A percentile compares a stretch with the other conserved stretches of the same genome.
phyloP scores from a whole-genome alignment of 129 eudicot species.

The Silybum marianum region DNA sequence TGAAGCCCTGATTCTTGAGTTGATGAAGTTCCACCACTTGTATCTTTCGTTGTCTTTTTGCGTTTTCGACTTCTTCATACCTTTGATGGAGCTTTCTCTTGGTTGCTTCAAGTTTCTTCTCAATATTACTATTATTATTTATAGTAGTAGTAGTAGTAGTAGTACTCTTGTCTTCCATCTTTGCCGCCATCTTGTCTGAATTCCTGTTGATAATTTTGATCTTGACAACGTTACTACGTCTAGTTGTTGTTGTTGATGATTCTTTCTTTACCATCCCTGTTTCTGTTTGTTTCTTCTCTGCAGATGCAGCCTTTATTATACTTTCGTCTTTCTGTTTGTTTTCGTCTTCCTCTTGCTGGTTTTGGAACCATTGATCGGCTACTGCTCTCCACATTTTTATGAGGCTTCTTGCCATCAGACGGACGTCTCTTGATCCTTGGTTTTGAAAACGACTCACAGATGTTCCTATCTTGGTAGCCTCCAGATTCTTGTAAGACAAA shows the following conservation, averaged over 20 bases:
- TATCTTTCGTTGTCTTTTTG: neutral
- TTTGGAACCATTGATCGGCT: neutral
- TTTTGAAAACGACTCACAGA: neutral
- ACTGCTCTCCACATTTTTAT: neutral
- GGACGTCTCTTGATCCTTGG: neutral
- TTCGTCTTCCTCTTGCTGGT: no score
- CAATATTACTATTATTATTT: no score
- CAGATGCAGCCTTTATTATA: no score
- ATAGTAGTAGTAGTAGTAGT: no score
- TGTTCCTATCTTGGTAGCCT: neutral
- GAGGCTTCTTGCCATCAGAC: neutral
- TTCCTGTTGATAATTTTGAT: neutral
- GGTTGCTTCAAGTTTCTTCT: neutral
- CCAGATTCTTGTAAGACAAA: neutral
- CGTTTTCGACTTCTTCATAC: neutral
- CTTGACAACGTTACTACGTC: no score
- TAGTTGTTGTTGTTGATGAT: no score
- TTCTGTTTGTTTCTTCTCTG: no score
- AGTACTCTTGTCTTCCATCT: neutral
- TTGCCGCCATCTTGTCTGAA: neutral
- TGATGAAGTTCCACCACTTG: conserved; percentile 17
- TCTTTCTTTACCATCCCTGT: no score
- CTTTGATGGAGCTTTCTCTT: neutral
- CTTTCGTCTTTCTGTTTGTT: no score
- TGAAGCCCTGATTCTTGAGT: neutral